Conservation (phyloP, 345 rosid species). For the Sisymbrium altissimum region DNA sequence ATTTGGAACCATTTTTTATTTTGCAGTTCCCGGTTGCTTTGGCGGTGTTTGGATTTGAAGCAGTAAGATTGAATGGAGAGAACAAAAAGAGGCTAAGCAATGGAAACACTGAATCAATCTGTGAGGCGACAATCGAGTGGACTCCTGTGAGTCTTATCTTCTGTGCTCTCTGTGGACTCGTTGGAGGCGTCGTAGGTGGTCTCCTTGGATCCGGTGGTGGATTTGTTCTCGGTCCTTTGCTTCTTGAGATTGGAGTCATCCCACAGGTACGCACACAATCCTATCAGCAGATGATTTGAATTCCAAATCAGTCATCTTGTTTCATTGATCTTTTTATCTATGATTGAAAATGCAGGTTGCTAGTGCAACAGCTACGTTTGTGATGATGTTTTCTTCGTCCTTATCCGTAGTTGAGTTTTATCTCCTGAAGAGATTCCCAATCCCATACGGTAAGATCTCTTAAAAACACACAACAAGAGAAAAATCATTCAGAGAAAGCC, state of each 20-base stretch:
- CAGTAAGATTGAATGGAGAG: constrained; percentile 57
- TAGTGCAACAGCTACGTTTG: constrained; percentile 95
- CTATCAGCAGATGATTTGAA: background rate
- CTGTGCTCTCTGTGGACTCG: constrained; percentile 77
- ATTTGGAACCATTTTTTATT: background rate
- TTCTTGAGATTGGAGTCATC: constrained; percentile 93
- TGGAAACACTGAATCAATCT: constrained; percentile 65
- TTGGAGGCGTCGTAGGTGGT: constrained; percentile 93
- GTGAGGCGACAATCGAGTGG: constrained; percentile 95
- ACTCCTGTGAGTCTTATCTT: constrained; percentile 63
- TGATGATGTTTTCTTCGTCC: constrained; percentile 97
- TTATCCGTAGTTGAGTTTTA: constrained; percentile 94
- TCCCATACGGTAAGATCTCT: constrained; percentile 66
- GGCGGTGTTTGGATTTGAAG: constrained; percentile 63
- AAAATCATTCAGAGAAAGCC: background rate
- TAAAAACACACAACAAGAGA: background rate
- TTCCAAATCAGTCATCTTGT: background rate
- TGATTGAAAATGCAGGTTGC: constrained; percentile 50
- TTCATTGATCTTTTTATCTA: background rate
- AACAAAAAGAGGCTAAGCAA: constrained; percentile 50
- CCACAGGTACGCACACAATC: constrained; percentile 59
- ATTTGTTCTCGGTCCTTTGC: constrained; percentile 89
- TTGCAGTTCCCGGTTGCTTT: constrained; percentile 68
- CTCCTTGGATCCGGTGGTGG: constrained; percentile 97
- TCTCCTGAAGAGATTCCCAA: constrained; percentile 88